Conservation (phyloP, 305 asterid species). For the Fraxinus sp. region DNA sequence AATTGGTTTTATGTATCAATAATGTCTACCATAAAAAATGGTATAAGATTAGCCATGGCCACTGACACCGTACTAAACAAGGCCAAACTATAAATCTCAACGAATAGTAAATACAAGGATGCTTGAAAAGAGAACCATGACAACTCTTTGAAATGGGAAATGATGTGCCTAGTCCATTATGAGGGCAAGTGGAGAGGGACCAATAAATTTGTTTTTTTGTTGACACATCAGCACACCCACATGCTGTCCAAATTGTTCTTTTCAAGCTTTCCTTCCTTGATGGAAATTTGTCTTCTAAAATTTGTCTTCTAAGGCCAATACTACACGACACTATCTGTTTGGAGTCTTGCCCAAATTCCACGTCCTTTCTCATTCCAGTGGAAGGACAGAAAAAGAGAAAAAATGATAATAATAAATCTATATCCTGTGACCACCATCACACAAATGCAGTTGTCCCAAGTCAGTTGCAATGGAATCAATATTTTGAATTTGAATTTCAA, state of each 20-base stretch:
- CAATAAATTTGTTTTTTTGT: constrained; percentile 35
- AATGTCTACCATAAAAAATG: background rate
- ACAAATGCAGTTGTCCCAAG: background rate
- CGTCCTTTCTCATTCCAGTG: background rate
- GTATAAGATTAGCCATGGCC: background rate
- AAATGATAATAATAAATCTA: background rate
- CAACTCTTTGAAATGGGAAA: constrained; percentile 23
- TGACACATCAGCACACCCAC: too few species aligned
- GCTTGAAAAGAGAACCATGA: constrained; percentile 24
- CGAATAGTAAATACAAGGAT: constrained; percentile 10
- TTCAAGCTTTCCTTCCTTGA: constrained; percentile 25
- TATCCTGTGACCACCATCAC: constrained; percentile 1
- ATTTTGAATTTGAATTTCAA: constrained; percentile 18
- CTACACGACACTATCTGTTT: constrained; percentile 19
- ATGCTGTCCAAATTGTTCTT: constrained; percentile 28
- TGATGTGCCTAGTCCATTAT: constrained; percentile 11
- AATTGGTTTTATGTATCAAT: constrained; percentile 20
- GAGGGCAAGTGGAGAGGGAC: constrained; percentile 34
- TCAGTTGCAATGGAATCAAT: background rate
- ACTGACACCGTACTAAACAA: background rate
- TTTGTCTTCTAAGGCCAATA: constrained; percentile 4
- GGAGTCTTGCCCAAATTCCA: background rate
- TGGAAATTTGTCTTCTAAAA: constrained; percentile 30
- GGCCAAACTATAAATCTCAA: constrained; percentile 24
- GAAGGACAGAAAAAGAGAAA: background rate